A percentile compares a stretch with the other conserved stretches of the same genome.
Evolutionary conservation across 108 stramenopile species (phyloP).

Genomic region (Cyclotella atomus): DNA sequence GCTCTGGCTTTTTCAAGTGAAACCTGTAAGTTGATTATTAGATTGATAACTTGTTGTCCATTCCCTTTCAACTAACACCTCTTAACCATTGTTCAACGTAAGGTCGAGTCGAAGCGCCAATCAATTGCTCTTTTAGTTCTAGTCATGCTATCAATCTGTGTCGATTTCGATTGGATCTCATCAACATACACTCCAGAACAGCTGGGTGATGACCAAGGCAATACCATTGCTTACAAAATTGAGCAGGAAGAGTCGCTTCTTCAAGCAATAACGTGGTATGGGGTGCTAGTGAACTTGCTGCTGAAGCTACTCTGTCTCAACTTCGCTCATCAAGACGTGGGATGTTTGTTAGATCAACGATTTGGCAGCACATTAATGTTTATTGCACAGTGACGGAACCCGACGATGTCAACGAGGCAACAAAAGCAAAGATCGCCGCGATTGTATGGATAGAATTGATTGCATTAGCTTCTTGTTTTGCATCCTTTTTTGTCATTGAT

Average conservation of each 20-base stretch:
- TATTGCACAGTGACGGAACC: neutral
- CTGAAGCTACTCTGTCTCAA: conserved; percentile 2
- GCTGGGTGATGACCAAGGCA: conserved; percentile 1
- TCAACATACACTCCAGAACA: conserved; percentile 8
- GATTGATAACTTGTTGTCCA: neutral
- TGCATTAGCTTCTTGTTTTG: neutral
- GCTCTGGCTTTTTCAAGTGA: conserved; percentile 16
- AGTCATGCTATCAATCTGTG: conserved; percentile 1
- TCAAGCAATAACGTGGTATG: conserved; percentile 17
- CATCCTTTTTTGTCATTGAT: conserved; percentile 19
- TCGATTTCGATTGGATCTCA: conserved; percentile 22
- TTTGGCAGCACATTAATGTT: conserved; percentile 3
- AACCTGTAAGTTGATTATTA: conserved; percentile 3
- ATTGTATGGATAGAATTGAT: conserved; percentile 23
- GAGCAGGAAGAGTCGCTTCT: conserved; percentile 12
- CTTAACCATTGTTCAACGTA: no score
- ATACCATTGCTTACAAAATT: neutral
- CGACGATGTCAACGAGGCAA: neutral
- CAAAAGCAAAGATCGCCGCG: conserved; percentile 5
- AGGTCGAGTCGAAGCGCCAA: conserved; percentile 12
- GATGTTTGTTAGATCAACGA: neutral
- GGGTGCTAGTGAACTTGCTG: conserved; percentile 4
- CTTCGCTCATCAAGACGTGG: conserved; percentile 11
- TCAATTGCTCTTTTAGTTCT: neutral
- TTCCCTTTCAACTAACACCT: neutral